Base-by-base conservation (phyloP, 768 basidiomycete species). In the Russula dissimulans region DNA sequence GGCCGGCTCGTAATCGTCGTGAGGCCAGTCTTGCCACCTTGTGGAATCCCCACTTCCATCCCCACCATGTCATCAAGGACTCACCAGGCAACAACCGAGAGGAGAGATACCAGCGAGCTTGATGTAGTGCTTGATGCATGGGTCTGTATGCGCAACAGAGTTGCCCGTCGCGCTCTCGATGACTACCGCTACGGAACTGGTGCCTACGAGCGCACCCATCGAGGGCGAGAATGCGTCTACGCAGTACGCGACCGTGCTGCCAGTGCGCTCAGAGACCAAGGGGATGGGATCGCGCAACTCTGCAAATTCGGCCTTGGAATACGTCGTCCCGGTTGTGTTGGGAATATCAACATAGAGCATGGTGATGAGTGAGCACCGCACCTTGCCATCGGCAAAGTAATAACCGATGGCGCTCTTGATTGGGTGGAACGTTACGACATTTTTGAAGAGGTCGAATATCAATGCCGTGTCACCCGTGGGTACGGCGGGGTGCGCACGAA, bases 341-440 rank as follows among this genome's bases (percentile, higher is more conserved):
- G 89, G 79, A 64, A 91, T 88, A 72, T 90, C 89, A 66, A 93
- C 91, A 70, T 91, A 93, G 56, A 94, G 81, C 82, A 94, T 91
- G 0, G 49, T 50, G 36, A 14, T 57, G 22, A 26, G 22, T 2
- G 22, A 26, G 22, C 2, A 26, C 22, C 22, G 2, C 22, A 26
- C 22, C 22, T 26, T 26, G 22, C 22, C 22, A 2, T 26, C 2
- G 1, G 22, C 2, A 26, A 1, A 26, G 22, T 26, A 2, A 26
- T 26, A 51, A 70, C 86, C 80, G 59, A 89, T 75, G 17, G 74
- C 85, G 66, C 86, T 84, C n/a, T 76, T 60, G 43, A 91, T 66
- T 4, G 79, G 81, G 60, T 84, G 85, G 78, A 87, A 91, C 0
- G 83, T 79, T 38, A 90, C 89, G 39, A 92, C 84, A 65, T 91